Evolutionary conservation across 1,139 yeast species (phyloP), one percentile per base, ranked within the genome.

Genomic region (Zygoascus meyerae): DNA sequence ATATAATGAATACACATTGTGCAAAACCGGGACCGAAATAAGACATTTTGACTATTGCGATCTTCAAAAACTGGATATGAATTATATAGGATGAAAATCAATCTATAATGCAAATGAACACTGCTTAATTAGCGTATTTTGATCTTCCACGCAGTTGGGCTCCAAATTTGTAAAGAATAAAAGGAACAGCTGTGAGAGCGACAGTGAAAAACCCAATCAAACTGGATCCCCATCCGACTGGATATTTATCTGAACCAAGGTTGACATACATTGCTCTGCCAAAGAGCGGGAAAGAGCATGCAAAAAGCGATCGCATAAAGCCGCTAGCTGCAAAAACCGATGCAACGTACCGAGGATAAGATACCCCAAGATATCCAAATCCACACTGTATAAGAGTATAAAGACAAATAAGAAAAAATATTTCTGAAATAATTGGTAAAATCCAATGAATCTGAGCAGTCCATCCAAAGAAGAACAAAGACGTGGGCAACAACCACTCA

Each of bases 341-440:
- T 0, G 83, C 83, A 55, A 77, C 60, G 57, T 68, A 74, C 47
- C 95, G 86, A 18, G 94, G 94, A 63, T 80, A 86, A 2, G 84
- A 66, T 72, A 80, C 72, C 41, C 86, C 73, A 61, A 85, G 82
- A 65, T 84, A 86, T 46, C 81, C 74, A 60, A 86, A 72, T 38
- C 81, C 78, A n/a, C 86, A 70, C 64, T 86, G 85, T 72, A 86
- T 86, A 46, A 86, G 77, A 58, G 83, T 69, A 52, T 84, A 76
- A 52, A 83, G 71, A 2, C 90, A 86, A 59, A 81, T 80, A 0
- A 92, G 89, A 60, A 84, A 84, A 34, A 89, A 83, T 35, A 79
- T 74, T 52, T 87, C 89, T 0, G 92, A 81, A 18, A 83, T 77
- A 33, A 81, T 71, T n/a, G 95, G 89, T n/a, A 79, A 84, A 70